phyloP scores from a whole-genome alignment of 2,329 filamentous ascomycete species.

The Alternaria arbusti region DNA sequence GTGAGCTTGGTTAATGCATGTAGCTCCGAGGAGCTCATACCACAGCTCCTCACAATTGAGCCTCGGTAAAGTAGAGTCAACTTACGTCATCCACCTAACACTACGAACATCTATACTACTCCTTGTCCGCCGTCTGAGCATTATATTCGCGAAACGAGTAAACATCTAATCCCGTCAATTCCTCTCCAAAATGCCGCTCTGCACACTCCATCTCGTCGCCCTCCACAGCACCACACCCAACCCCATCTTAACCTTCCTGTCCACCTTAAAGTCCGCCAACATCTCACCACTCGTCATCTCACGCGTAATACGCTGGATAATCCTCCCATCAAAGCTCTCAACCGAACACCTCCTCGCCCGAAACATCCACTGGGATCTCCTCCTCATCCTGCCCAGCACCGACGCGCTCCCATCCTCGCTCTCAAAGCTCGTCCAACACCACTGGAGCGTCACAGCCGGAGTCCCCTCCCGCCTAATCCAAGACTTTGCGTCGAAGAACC shows the following conservation, averaged over 20 bases:
- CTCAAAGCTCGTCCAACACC: constrained; percentile 28
- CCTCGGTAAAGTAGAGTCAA: constrained; percentile 24
- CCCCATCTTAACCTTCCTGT: constrained; percentile 50
- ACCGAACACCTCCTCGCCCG: constrained; percentile 50
- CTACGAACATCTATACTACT: not conserved
- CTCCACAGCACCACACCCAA: constrained; percentile 46
- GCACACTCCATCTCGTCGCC: constrained; percentile 55
- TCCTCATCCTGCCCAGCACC: constrained; percentile 52
- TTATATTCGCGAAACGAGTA: too few relatives aligned
- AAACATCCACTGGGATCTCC: constrained; percentile 56
- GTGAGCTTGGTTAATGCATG: not conserved
- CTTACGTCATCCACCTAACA: constrained; percentile 30
- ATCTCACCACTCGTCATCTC: constrained; percentile 53
- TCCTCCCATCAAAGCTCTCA: constrained; percentile 54
- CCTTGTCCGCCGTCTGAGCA: not conserved
- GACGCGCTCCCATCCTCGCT: constrained; percentile 36
- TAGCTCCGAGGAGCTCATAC: not conserved
- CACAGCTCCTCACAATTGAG: constrained; percentile 16
- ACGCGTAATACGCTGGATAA: constrained; percentile 57
- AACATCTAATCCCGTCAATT: not conserved
- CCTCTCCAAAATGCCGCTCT: constrained; percentile 54
- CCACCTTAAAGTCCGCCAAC: constrained; percentile 42
- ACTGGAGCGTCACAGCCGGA: constrained; percentile 51
- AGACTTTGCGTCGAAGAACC: constrained; percentile 48
- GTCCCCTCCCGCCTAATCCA: constrained; percentile 53